Percentiles rank a stretch among this genome's conserved stretches.
These are phyloP conservation scores for Elsinoe necatrix DNA, from an alignment of 2,329 filamentous ascomycete genomes.

Conservation along the genomic window DNA sequence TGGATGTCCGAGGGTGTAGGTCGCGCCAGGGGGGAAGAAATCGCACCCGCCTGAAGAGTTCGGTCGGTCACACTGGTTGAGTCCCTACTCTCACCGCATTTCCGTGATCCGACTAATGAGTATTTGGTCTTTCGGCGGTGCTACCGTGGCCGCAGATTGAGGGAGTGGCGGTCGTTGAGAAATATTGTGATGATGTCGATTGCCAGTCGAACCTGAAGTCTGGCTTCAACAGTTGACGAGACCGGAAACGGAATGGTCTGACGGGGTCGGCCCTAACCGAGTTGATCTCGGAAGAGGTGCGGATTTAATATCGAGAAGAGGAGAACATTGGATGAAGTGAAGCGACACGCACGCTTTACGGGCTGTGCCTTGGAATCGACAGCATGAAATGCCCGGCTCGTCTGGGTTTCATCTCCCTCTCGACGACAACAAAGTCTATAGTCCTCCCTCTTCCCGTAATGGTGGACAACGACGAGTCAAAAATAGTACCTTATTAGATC, in stretches of 20 bases:
- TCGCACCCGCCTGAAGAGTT: background rate
- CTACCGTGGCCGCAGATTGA: background rate
- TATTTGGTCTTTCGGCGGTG: too few relatives aligned
- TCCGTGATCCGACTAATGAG: background rate
- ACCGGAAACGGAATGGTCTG: background rate
- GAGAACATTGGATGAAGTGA: background rate
- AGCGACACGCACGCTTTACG: conserved; percentile 6
- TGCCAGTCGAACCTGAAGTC: conserved; percentile 1
- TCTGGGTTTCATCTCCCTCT: too few relatives aligned
- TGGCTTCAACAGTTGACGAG: conserved; percentile 1
- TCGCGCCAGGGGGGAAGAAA: background rate
- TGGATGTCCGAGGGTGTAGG: too few relatives aligned
- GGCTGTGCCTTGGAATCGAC: conserved; percentile 8
- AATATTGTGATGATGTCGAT: conserved; percentile 9
- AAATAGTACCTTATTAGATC: conserved; percentile 3
- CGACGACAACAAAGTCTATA: background rate
- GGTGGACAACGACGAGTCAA: background rate
- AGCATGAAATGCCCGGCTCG: background rate
- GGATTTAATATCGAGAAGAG: background rate
- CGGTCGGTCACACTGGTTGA: background rate
- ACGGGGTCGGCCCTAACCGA: background rate
- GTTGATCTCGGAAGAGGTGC: background rate
- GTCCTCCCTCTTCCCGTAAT: background rate
- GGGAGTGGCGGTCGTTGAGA: background rate
- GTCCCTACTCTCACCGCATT: background rate